Conservation (phyloP, 2,329 filamentous ascomycete species). For the Lecanosticta acicola region DNA sequence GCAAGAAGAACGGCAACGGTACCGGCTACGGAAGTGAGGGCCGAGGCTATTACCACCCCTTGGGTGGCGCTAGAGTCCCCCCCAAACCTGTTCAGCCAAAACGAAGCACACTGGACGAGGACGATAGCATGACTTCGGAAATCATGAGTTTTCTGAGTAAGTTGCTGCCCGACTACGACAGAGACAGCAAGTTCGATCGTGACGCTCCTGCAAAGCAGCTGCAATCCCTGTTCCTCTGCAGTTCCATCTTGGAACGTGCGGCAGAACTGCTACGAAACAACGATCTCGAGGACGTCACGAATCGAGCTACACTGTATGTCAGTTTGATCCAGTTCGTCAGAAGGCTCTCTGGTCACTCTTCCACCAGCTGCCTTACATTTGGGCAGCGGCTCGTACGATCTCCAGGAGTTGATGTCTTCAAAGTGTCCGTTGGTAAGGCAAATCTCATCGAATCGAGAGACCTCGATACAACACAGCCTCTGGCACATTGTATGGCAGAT, state of each 20-base stretch:
- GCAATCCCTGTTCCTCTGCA: conserved; percentile 32
- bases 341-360: conserved; percentile 30
- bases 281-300: conserved; percentile 35
- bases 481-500: conserved; percentile 27
- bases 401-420: conserved; percentile 36
- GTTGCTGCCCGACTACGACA: conserved; percentile 25
- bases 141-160: conserved; percentile 12
- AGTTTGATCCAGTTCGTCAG: conserved; percentile 39
- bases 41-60: too few species aligned
- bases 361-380: conserved; percentile 32
- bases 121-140: conserved; percentile 18
- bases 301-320: conserved; percentile 34
- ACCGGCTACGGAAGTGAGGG: too few species aligned
- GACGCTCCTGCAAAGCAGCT: conserved; percentile 28
- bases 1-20: too few species aligned
- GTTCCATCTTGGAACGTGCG: conserved; percentile 35
- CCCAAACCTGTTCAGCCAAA: too few species aligned
- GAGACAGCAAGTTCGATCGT: conserved; percentile 26
- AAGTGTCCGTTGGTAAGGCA: conserved; percentile 29
- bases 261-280: conserved; percentile 40
- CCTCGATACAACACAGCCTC: conserved; percentile 19
- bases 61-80: too few species aligned
- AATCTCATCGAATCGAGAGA: conserved; percentile 8
- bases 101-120: conserved; percentile 8
- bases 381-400: conserved; percentile 23